phyloP scores from a whole-genome alignment of 2,329 filamentous ascomycete species.

The Rhinocladiella similis region DNA sequence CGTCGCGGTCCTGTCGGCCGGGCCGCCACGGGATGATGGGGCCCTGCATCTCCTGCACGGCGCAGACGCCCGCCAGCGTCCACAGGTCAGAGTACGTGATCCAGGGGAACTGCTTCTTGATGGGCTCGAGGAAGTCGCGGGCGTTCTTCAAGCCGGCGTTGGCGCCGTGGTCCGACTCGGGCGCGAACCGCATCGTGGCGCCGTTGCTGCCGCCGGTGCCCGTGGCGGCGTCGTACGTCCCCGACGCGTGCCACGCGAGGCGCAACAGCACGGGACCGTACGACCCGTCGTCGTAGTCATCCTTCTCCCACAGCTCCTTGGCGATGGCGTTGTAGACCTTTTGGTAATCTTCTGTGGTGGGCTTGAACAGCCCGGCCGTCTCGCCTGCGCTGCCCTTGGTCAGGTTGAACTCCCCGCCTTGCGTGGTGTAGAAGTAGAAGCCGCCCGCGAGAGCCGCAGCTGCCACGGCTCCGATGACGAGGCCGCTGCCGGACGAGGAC shows the following conservation, averaged over 20 bases:
- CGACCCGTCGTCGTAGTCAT: slow-evolving; percentile 94
- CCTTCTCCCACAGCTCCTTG: slow-evolving; percentile 75
- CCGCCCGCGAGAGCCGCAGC: slow-evolving; percentile 65
- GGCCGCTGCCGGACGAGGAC: slow-evolving; percentile 50
- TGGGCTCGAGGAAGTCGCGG: slow-evolving; percentile 87
- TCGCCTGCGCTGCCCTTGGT: slow-evolving; percentile 37
- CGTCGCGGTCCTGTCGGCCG: slow-evolving; percentile 77
- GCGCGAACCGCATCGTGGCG: slow-evolving; percentile 92
- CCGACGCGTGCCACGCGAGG: slow-evolving; percentile 90
- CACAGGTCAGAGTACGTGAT: slow-evolving; percentile 95
- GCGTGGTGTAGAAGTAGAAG: slow-evolving; percentile 55
- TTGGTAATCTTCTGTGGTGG: slow-evolving; percentile 87
- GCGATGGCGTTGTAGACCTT: slow-evolving; percentile 91
- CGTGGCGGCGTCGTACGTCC: slow-evolving; percentile 87
- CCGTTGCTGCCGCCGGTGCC: slow-evolving; percentile 92
- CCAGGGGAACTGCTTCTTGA: slow-evolving; percentile 92
- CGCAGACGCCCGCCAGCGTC: slow-evolving; percentile 82
- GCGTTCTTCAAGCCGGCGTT: slow-evolving; percentile 87
- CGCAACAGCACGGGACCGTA: slow-evolving; percentile 90
- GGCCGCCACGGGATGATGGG: slow-evolving; percentile 85
- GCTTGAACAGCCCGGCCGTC: slow-evolving; percentile 62
- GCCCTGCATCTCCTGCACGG: slow-evolving; percentile 94
- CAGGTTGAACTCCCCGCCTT: slow-evolving; percentile 41
- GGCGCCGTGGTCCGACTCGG: slow-evolving; percentile 86
- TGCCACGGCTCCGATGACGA: slow-evolving; percentile 58